Base-by-base conservation (phyloP, 805 yeast species). In the Yamadazyma phyllophila region DNA sequence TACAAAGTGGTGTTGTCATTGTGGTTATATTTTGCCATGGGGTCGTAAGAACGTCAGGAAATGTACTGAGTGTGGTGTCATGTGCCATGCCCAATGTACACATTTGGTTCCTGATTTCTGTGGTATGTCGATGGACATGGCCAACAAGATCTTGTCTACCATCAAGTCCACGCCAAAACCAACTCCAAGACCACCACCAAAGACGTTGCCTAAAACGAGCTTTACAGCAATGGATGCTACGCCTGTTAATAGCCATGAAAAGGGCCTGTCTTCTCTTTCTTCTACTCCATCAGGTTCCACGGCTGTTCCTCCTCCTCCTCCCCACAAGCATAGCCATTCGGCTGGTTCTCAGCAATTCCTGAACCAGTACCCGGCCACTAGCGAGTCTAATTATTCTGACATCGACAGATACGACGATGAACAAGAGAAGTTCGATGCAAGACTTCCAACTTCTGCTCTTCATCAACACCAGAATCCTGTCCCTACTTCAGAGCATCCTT, bases 1-100 rank as follows among this genome's bases (percentile, higher is more conserved):
- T 57, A 95, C 99, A 2, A 91, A 92, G 61, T 94, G 99, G 99
- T 94, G 99, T 69, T 94, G 98, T 57, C 99, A 94, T 63, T 94
- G 99, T 77, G 99, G 99, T 50, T 89, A 89, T 61, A 83, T 94
- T 43, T 74, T 94, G 51, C 98, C 99, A 13, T 85, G 97, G 85
- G 96, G 98, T 43, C 81, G 85, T 59, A 90, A 89, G 65, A 90
- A 88, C 56, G 95, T 91, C 9, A 78, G 97, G 42, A 94, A 89
- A 63, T 92, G 99, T 75, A 72, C 85, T 4, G 94, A 87, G 54
- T 94, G 99, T 81, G 96, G 96, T 26, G 81, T 90, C 15, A 88
- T 92, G 85, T 92, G 96, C 58, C 99, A 94, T 61, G 79, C 94
- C 2, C 82, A 82, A 37, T 94, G 99, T 71, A 84, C 92, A 10